Evolutionary conservation across 2,329 filamentous ascomycete genomes (phyloP).

Genomic region (Pseudocercospora crystallina): DNA sequence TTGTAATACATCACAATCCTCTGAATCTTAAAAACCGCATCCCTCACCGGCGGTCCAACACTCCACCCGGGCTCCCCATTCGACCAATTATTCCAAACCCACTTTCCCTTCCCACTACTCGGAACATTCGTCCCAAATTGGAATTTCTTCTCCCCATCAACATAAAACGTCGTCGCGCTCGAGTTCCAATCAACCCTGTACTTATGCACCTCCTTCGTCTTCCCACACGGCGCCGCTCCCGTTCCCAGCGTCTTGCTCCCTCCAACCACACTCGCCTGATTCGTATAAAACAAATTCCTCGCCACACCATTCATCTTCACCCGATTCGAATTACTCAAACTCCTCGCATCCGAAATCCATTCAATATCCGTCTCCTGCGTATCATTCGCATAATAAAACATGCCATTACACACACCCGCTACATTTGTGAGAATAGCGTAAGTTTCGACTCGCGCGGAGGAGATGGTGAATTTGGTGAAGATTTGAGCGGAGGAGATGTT

Average conservation of each 20-base stretch:
- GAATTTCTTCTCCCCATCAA: constrained; percentile 18
- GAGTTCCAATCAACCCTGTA: constrained; percentile 25
- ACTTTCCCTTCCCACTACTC: constrained; percentile 16
- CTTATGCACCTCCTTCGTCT: constrained; percentile 11
- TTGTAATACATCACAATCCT: constrained; percentile 26
- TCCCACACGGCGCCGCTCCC: constrained; percentile 6
- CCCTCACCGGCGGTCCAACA: constrained; percentile 17
- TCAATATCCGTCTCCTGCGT: constrained; percentile 26
- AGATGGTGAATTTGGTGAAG: constrained; percentile 12
- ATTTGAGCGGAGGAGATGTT: constrained; percentile 16
- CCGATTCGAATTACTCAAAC: constrained; percentile 6
- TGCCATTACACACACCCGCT: constrained; percentile 15
- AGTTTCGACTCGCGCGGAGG: constrained; percentile 16
- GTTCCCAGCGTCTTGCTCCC: constrained; percentile 3
- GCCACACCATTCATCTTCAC: constrained; percentile 4
- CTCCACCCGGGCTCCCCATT: constrained; percentile 21
- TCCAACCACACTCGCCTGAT: constrained; percentile 10
- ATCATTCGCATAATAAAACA: constrained; percentile 22
- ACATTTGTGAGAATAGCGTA: constrained; percentile 18
- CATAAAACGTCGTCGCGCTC: constrained; percentile 16
- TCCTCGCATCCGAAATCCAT: constrained; percentile 6
- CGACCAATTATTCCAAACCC: constrained; percentile 27
- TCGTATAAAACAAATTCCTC: constrained; percentile 19
- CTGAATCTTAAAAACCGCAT: constrained; percentile 23
- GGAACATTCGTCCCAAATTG: constrained; percentile 19